A percentile compares a stretch with the other conserved stretches of the same genome.
These are phyloP conservation scores for Globisporangium camurandrum DNA, from an alignment of 352 stramenopile genomes.

Conservation along the genomic window DNA sequence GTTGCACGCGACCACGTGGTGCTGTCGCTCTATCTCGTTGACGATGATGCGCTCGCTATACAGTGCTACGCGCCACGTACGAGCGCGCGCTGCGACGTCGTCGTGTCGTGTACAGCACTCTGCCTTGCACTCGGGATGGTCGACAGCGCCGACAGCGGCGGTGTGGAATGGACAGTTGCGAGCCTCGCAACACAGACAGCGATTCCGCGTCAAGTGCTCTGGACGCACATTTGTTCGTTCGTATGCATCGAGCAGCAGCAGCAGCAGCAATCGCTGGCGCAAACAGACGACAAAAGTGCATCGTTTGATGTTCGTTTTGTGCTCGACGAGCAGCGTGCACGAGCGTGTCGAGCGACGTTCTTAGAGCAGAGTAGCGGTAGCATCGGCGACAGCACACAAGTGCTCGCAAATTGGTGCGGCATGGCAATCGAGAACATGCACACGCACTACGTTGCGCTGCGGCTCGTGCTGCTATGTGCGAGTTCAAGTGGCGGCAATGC, in stretches of 20 bases:
- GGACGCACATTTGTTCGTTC: conserved; percentile 36
- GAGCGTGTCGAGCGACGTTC: not conserved
- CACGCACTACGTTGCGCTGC: conserved; percentile 6
- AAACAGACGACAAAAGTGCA: too few species aligned
- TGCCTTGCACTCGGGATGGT: conserved; percentile 15
- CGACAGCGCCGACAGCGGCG: conserved; percentile 4
- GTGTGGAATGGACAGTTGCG: too few species aligned
- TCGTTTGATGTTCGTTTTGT: too few species aligned
- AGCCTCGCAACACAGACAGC: too few species aligned
- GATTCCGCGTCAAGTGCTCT: conserved; percentile 13
- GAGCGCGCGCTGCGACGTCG: conserved; percentile 20
- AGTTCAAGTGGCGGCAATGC: conserved; percentile 8
- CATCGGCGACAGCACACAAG: not conserved
- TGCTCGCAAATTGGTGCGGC: conserved; percentile 5
- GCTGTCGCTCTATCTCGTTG: conserved; percentile 19
- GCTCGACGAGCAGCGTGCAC: conserved; percentile 4
- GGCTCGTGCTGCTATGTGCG: conserved; percentile 6
- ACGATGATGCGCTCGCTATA: conserved; percentile 13
- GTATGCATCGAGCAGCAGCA: conserved; percentile 20
- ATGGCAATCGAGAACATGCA: conserved; percentile 3
- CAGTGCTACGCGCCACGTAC: conserved; percentile 41
- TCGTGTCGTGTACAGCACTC: conserved; percentile 9
- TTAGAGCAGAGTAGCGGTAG: not conserved
- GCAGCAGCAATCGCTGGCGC: too few species aligned
- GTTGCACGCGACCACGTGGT: conserved; percentile 30